Evolutionary conservation across 306 rosid species (phyloP).

Genomic region (Mimosa pudica): DNA sequence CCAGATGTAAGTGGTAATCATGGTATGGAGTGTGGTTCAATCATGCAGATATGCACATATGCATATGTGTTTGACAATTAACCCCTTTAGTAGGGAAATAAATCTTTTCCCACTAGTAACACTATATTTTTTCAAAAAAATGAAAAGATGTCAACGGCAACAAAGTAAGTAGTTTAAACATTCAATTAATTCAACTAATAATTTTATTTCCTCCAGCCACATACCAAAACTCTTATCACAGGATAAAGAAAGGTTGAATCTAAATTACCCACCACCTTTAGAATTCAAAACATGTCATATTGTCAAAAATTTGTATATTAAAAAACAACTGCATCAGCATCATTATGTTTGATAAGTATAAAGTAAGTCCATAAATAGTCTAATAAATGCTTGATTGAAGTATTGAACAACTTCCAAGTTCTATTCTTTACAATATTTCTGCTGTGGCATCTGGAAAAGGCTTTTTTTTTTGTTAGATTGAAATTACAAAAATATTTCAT

Average conservation of each 20-base stretch:
- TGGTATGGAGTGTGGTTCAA: background rate
- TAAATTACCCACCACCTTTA: background rate
- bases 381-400: background rate
- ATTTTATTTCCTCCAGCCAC: background rate
- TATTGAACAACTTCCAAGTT: background rate
- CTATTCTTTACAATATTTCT: background rate
- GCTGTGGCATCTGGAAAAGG: background rate
- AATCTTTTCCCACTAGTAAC: background rate
- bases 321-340: background rate
- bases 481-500: background rate
- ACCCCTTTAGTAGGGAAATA: background rate
- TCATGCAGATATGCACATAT: background rate
- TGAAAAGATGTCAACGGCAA: background rate
- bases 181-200: too few species aligned
- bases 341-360: background rate
- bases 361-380: background rate
- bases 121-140: background rate
- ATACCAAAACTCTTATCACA: background rate
- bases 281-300: background rate
- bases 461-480: background rate
- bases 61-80: background rate
- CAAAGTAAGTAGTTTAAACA: background rate
- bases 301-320: too few species aligned
- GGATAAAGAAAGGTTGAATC: background rate
- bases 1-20: background rate